Conservation (phyloP, 2,329 filamentous ascomycete genomes). For the Apiospora rasikravindrae region DNA sequence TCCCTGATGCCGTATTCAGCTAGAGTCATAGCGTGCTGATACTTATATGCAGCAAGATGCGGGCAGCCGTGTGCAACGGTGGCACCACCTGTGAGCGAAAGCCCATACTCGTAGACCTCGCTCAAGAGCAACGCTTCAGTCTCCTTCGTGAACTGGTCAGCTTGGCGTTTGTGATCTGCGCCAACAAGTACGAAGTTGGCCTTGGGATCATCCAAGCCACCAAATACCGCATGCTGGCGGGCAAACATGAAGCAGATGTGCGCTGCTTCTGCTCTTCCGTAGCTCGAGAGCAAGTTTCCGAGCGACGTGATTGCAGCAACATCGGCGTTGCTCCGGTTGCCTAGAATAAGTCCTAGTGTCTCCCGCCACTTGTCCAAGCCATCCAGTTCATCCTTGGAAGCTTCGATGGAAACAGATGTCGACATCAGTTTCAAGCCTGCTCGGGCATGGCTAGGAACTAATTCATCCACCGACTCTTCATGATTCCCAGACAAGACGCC, state of each 20-base stretch:
- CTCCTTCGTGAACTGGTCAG: slow-evolving; percentile 77
- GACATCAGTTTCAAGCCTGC: slow-evolving; percentile 91
- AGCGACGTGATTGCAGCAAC: slow-evolving; percentile 77
- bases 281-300: slow-evolving; percentile 81
- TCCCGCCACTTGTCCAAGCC: slow-evolving; percentile 95
- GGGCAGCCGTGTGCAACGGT: slow-evolving; percentile 66
- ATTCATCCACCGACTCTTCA: slow-evolving; percentile 93
- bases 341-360: slow-evolving; percentile 82
- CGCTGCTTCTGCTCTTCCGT: slow-evolving; percentile 87
- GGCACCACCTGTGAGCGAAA: slow-evolving; percentile 70
- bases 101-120: slow-evolving; percentile 91
- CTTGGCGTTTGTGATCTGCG: slow-evolving; percentile 76
- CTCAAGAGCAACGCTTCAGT: slow-evolving; percentile 90
- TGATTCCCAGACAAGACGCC: slow-evolving; percentile 92
- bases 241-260: slow-evolving; percentile 95
- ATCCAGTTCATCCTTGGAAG: slow-evolving; percentile 75
- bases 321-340: slow-evolving; percentile 86
- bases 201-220: slow-evolving; percentile 81
- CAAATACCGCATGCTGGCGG: slow-evolving; percentile 71
- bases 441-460: slow-evolving; percentile 90
- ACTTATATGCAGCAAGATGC: slow-evolving; percentile 88
- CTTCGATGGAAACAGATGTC: slow-evolving; percentile 65
- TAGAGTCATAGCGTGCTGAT: slow-evolving; percentile 83
- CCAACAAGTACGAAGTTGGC: slow-evolving; percentile 84
- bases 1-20: slow-evolving; percentile 82